Evolutionary conservation across 2,329 filamentous ascomycete species (phyloP), one percentile per base, ranked within the genome.

Genomic region (Xylariaceae sp.): DNA sequence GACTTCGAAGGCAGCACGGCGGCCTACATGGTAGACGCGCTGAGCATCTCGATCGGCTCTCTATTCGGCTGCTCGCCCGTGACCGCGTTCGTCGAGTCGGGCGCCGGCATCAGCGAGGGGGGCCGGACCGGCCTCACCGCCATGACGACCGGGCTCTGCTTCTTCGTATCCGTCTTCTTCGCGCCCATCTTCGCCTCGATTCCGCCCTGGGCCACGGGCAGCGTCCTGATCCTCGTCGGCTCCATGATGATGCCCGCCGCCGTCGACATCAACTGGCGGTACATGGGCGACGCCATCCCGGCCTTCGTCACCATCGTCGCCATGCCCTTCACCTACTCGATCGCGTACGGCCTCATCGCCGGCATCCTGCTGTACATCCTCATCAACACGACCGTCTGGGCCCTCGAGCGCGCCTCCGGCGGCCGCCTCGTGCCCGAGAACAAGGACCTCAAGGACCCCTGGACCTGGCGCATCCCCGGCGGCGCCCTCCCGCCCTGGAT

Each of bases 241-340:
- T 81, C 81, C 14, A 83, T 94, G 73, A 94, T 94, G 88, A 79
- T 83, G 40, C 75, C 78, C 45, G 74, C 85, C 1, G 84, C 85
- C 9, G 77, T 76, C 12, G 83, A 92, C 48, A 89, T 94, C 69
- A 94, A 94, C 71, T 94, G 88, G 88, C 70, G 71, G 32, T 94
- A 94, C 63, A 70, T 87, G 44, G 87, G 87, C 36, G 88, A 94
- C 59, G 82, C 85, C 1, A 73, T 94, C 16, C 88, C 88, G 0
- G 86, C 88, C 3, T 94, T 94, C 65, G 68, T 94, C 24, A 88
- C 85, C 35, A 83, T 94, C 47, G 78, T 81, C 41, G 66, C 89
- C 44, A 94, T 94, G 88, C 87, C 88, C 0, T 92, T 94, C 64
- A 88, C 85, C 2, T 94, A 92, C 68, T 86, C 81, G 28, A 92